Conservation (phyloP, 2,329 filamentous ascomycete genomes). For the Exserohilum turcica region DNA sequence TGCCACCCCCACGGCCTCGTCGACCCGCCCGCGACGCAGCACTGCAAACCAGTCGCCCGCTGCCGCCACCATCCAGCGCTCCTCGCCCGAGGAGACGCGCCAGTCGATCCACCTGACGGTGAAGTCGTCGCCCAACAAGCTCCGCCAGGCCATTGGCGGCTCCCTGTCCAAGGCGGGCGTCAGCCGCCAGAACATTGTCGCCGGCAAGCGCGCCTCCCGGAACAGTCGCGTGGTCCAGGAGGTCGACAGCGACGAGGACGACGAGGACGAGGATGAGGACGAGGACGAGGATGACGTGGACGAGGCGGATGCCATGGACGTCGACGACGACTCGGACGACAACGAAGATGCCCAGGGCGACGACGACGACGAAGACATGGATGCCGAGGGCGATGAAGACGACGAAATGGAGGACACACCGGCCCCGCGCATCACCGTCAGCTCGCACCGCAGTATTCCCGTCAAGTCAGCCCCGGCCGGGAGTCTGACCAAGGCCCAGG, state of each 20-base stretch:
- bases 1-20: slow-evolving; percentile 44
- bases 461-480: slow-evolving; percentile 46
- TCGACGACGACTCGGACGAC: slow-evolving; percentile 46
- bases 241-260: slow-evolving; percentile 50
- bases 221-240: slow-evolving; percentile 48
- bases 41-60: slow-evolving; percentile 42
- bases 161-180: slow-evolving; percentile 35
- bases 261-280: slow-evolving; percentile 44
- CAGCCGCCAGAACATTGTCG: slow-evolving; percentile 45
- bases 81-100: slow-evolving; percentile 50
- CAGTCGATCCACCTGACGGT: slow-evolving; percentile 56
- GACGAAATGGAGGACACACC: slow-evolving; percentile 45
- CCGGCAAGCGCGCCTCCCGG: slow-evolving; percentile 46
- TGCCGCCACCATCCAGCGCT: slow-evolving; percentile 46
- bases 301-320: slow-evolving; percentile 49
- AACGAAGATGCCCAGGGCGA: slow-evolving; percentile 45
- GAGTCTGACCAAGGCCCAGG: slow-evolving; percentile 42
- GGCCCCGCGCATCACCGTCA: slow-evolving; percentile 34
- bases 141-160: slow-evolving; percentile 54
- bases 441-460: slow-evolving; percentile 26
- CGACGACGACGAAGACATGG: slow-evolving; percentile 49
- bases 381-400: slow-evolving; percentile 48
- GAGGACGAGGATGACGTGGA: slow-evolving; percentile 35
- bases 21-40: slow-evolving; percentile 47
- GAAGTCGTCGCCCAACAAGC: slow-evolving; percentile 56